phyloP scores from a whole-genome alignment of 176 grass and related monocot genomes.

The Calamus simplicifolius region DNA sequence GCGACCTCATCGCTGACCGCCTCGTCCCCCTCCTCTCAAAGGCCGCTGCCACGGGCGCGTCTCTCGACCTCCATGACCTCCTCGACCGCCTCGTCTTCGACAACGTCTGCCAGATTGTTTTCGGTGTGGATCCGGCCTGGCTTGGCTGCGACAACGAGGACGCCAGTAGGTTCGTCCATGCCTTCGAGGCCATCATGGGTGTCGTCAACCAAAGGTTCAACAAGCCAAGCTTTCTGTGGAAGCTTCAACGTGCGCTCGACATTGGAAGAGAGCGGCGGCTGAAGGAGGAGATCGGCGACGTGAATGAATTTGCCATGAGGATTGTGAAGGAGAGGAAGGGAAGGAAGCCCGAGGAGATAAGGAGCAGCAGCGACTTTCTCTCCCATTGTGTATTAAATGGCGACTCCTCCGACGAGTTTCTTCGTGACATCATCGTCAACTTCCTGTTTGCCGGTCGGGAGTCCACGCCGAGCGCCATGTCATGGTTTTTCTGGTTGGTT shows the following conservation, averaged over 20 bases:
- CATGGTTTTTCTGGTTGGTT: slow-evolving; percentile 85
- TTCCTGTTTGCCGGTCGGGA: slow-evolving; percentile 65
- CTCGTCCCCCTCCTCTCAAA: slow-evolving; percentile 34
- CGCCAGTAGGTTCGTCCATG: neutral
- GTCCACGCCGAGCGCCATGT: slow-evolving; percentile 55
- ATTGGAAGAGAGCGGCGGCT: slow-evolving; percentile 49
- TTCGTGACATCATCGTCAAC: slow-evolving; percentile 71
- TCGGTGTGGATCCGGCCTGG: slow-evolving; percentile 45
- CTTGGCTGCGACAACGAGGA: slow-evolving; percentile 13
- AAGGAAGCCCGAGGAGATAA: slow-evolving; percentile 15
- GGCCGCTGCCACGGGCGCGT: neutral
- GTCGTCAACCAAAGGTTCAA: too few species aligned
- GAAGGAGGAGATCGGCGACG: slow-evolving; percentile 32
- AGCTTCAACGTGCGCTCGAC: slow-evolving; percentile 36
- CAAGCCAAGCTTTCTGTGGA: slow-evolving; percentile 19
- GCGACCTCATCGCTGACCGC: neutral
- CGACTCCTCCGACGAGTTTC: slow-evolving; percentile 36
- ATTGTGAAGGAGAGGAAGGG: slow-evolving; percentile 42
- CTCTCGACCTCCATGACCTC: slow-evolving; percentile 49
- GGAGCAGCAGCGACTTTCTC: slow-evolving; percentile 48
- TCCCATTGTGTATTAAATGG: slow-evolving; percentile 44
- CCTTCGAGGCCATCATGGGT: slow-evolving; percentile 51
- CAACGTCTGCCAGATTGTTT: slow-evolving; percentile 63
- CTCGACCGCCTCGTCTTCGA: slow-evolving; percentile 67
- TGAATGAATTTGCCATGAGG: slow-evolving; percentile 46